Base-by-base conservation (phyloP, 169 alveolate species). In the Plasmodium sp. region DNA sequence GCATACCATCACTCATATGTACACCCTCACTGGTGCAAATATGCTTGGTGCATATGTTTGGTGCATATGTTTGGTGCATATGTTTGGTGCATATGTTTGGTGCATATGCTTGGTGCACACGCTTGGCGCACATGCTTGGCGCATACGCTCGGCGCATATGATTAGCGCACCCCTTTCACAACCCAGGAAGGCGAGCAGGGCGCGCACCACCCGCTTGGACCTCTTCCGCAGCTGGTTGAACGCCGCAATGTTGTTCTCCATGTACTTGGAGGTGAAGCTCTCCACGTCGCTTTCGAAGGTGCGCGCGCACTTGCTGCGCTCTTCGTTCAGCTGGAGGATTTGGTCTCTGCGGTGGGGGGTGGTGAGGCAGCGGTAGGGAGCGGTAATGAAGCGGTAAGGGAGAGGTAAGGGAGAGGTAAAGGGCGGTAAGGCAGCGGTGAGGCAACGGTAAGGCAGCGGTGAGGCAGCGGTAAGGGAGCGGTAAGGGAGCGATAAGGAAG, bases 241-340 rank as follows among this genome's bases (percentile, higher is more conserved):
- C n/a, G 34, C 85, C 22, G 62, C 51, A 56, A 79, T 71, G 45
- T 86, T 75, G n/a, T 48, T 77, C 41, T 56, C n/a, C 84, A 86
- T 86, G 45, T 77, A 48, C 48, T 74, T 43, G 2, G 88, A 48
- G 51, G 67, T 86, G 71, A 86, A 86, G 3, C 45, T 86, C 81
- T 86, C 93, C 16, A 86, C 73, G n/a, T 86, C 81, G 16, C 67
- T 39, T 77, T 86, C 93, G 71, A 86, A 86, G n/a, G 48, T 31
- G 31, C 81, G 54, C 1, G 93, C 75, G 54, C 81, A 86, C 77
- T 86, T 54, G 51, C 67, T 86, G 58, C 93, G 79, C 9, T 86
- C 75, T 54, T 86, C 93, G 67, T 86, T 86, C 33, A 86, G 39
- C 41, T 36, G 79, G 58, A 86, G 86, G 36, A 86, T 56, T 86